phyloP scores from a whole-genome alignment of 768 basidiomycete species.

The Cytidiella melzeri region DNA sequence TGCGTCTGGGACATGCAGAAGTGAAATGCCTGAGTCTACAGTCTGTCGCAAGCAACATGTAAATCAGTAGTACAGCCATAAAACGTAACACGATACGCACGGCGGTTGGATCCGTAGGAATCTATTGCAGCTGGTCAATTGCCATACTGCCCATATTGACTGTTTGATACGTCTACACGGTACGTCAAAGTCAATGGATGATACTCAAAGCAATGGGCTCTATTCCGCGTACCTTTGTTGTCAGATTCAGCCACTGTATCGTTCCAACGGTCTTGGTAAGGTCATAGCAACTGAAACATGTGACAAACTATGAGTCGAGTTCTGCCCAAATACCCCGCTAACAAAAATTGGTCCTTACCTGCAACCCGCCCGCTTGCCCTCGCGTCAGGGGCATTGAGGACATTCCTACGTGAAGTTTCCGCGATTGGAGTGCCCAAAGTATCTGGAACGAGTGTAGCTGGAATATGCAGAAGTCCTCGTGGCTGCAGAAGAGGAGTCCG shows the following conservation, averaged over 20 bases:
- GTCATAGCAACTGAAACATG: constrained; percentile 41
- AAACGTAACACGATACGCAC: no score
- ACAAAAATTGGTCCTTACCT: constrained; percentile 31
- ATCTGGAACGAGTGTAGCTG: no score
- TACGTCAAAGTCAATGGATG: not conserved
- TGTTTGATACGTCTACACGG: constrained; percentile 55
- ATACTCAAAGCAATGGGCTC: not conserved
- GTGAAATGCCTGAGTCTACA: constrained; percentile 63
- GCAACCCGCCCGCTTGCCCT: constrained; percentile 35
- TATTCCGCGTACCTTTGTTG: constrained; percentile 27
- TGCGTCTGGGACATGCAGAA: constrained; percentile 49
- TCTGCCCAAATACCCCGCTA: no score
- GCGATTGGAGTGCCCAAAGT: no score
- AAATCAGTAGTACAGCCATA: no score
- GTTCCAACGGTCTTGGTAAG: constrained; percentile 29
- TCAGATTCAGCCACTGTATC: constrained; percentile 34
- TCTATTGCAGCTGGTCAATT: constrained; percentile 22
- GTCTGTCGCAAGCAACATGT: constrained; percentile 38
- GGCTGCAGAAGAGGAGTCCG: no score
- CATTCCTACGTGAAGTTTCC: constrained; percentile 36
- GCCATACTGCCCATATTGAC: constrained; percentile 41
- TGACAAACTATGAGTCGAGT: constrained; percentile 3
- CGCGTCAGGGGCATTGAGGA: constrained; percentile 60
- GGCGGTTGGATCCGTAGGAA: constrained; percentile 28
- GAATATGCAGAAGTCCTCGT: no score